phyloP scores from a whole-genome alignment of 352 stramenopile genomes.

The Globisporangium polare region DNA sequence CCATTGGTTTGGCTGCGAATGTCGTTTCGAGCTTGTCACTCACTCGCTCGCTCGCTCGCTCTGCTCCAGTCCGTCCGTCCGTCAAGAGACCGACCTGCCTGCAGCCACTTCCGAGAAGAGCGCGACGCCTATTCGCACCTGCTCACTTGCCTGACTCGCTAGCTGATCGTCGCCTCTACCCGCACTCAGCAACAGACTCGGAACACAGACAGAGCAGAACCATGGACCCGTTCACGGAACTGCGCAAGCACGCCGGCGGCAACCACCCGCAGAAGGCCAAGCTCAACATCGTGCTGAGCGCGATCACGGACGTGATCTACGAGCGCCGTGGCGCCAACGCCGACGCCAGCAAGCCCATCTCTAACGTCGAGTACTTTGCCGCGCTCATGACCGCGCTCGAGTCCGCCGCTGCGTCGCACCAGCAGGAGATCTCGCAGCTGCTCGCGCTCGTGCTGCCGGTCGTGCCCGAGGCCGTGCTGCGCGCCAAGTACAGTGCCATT shows the following conservation, averaged over 20 bases:
- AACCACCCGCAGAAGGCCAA: constrained; percentile 80
- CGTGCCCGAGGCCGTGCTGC: constrained; percentile 69
- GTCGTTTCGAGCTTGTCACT: constrained; percentile 13
- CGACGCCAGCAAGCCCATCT: constrained; percentile 33
- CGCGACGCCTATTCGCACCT: neutral
- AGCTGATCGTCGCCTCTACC: neutral
- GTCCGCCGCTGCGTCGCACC: constrained; percentile 60
- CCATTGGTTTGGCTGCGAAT: constrained; percentile 31
- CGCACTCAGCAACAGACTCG: constrained; percentile 2
- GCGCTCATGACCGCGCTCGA: constrained; percentile 86
- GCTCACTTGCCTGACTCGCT: neutral
- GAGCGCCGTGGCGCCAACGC: constrained; percentile 41
- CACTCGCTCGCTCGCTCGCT: constrained; percentile 8
- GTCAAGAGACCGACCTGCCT: no score
- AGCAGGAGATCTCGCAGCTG: constrained; percentile 74
- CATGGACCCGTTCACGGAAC: constrained; percentile 80
- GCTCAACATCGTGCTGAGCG: constrained; percentile 81
- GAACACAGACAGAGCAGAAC: neutral
- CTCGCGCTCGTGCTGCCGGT: constrained; percentile 72
- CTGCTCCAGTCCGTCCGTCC: no score
- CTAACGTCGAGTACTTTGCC: constrained; percentile 85
- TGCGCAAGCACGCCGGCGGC: constrained; percentile 73
- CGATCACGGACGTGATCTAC: constrained; percentile 81
- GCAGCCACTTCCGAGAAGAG: constrained; percentile 9
- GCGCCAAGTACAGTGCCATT: constrained; percentile 72